Base-by-base conservation (phyloP, 2,329 filamentous ascomycete genomes). In the Podosphaera leucotricha region DNA sequence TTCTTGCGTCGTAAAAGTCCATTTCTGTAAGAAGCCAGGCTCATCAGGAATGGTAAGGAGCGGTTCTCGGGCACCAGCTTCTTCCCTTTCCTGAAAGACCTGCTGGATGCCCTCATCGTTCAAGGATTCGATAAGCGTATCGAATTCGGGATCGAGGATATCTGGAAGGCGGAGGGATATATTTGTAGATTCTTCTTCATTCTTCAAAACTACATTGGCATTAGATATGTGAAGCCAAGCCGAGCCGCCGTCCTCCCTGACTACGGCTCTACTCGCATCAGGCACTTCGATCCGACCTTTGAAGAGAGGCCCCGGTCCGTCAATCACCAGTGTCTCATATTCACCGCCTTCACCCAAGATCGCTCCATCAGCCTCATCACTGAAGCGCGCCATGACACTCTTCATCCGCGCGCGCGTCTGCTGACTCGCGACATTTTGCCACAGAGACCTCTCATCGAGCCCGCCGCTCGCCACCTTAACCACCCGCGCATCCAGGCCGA, bases 391-490 rank as follows among this genome's bases (percentile, higher is more conserved):
- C 57, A 83, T 67, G 1, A 74, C 66, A 36, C 59, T 62, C 54
- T 65, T 63, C 38, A 75, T 57, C 44, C 64, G 62, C 35, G 55
- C 56, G 38, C 67, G 64, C 5, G 67, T 70, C 20, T 55, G 56
- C 3, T 60, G 54, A 53, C 71, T 70, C 2, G 80, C 75, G 16
- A 93, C 80, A 62, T 85, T 75, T 51, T 73, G 70, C 80, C 86
- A 93, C 20, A 98, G 63, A 54, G 85, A 78, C 33, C 62, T 66
- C 52, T 85, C 80, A 54, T 87, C 81, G 42, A 98, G 66, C 0
- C 86, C 90, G 6, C 84, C 85, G 50, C 82, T 92, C 38, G 90
- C 86, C 38, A 94, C 84, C 63, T 95, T 98, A 62, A 98, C 75
- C 56, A 98, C 83, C 47, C 86, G 70, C n/a, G 86, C 80, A 56